Conservation (phyloP, 371 early-diverging fungal genomes). For the Chytridiales sp. region DNA sequence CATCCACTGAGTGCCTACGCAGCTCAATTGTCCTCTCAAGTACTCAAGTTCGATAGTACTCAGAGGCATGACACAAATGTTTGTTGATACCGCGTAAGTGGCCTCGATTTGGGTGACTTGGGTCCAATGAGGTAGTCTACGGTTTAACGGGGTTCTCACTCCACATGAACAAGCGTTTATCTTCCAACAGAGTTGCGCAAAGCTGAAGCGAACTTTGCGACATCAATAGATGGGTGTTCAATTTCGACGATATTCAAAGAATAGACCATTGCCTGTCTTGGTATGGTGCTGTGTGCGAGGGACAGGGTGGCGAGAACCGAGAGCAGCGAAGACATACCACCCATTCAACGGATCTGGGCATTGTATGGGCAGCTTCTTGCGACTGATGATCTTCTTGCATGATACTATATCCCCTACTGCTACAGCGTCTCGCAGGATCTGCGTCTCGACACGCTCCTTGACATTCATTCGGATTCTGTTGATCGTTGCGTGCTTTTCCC, state of each 20-base stretch:
- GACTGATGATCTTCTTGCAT: slow-evolving; percentile 26
- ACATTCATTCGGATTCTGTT: no score
- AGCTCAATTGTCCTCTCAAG: no score
- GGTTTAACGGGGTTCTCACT: no score
- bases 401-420: slow-evolving; percentile 34
- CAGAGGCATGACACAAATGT: no score
- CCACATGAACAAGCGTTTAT: neutral
- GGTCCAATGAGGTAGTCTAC: no score
- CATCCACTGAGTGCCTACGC: neutral
- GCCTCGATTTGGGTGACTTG: no score
- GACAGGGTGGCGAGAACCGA: neutral
- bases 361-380: slow-evolving; percentile 32
- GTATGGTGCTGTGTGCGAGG: neutral
- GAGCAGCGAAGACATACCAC: slow-evolving; percentile 21
- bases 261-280: neutral
- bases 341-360: slow-evolving; percentile 39
- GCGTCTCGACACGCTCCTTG: no score
- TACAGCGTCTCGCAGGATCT: slow-evolving; percentile 36
- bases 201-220: neutral
- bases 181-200: neutral
- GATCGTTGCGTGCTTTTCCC: no score
- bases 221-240: neutral
- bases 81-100: no score
- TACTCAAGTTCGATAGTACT: no score
- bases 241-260: neutral